Evolutionary conservation across 2,329 filamentous ascomycete species (phyloP).

Genomic region (Pseudocercospora fuligena): DNA sequence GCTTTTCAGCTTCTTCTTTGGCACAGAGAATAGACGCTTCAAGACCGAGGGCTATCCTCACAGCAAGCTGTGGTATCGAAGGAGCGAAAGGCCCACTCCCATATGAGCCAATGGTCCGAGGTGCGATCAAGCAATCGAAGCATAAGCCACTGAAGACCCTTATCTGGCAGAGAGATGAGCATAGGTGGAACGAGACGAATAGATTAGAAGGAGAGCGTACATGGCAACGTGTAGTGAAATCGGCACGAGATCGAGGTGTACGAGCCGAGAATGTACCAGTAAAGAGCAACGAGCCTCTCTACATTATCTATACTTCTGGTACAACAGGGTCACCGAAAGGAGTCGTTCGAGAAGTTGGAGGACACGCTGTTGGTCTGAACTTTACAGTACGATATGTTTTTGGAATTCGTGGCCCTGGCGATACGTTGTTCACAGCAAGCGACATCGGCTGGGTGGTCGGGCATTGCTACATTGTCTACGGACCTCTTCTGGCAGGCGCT

Average conservation of each 20-base stretch:
- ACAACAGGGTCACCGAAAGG: conserved; percentile 67
- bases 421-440: conserved; percentile 78
- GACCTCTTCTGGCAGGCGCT: conserved; percentile 80
- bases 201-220: conserved; percentile 72
- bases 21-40: conserved; percentile 89
- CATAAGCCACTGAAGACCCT: conserved; percentile 76
- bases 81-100: conserved; percentile 76
- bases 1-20: conserved; percentile 80
- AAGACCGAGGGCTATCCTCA: conserved; percentile 75
- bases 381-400: conserved; percentile 84
- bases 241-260: conserved; percentile 68
- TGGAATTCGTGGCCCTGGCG: conserved; percentile 78
- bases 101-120: conserved; percentile 79
- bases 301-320: conserved; percentile 87
- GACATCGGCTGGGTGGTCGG: conserved; percentile 95
- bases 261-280: conserved; percentile 78
- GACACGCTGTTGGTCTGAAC: conserved; percentile 83
- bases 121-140: conserved; percentile 68
- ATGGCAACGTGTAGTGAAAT: conserved; percentile 78
- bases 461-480: conserved; percentile 87
- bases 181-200: conserved; percentile 73
- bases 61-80: conserved; percentile 90
- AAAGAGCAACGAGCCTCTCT: conserved; percentile 77
- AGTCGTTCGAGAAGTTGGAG: conserved; percentile 79
- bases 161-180: conserved; percentile 81